A percentile compares a stretch with the other conserved stretches of the same genome.
These are phyloP conservation scores for Hippophae tibetana DNA, from an alignment of 306 rosid genomes.

Conservation along the genomic window DNA sequence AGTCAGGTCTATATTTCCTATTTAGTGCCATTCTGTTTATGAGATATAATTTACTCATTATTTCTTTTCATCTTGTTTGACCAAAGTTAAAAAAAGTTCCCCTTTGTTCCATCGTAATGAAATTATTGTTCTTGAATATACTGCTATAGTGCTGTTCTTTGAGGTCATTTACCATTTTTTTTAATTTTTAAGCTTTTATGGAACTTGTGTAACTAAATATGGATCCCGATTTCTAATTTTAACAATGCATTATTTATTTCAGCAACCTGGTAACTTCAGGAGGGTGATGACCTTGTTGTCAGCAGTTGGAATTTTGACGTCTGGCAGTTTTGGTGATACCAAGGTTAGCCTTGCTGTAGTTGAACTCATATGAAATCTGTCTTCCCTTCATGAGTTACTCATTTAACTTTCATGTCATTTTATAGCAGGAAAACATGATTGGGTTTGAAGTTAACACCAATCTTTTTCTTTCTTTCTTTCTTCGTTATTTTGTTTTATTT, in stretches of 20 bases:
- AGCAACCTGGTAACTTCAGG: slow-evolving; percentile 35
- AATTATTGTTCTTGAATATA: no score
- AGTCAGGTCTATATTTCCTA: slow-evolving; percentile 27
- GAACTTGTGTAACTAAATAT: not conserved
- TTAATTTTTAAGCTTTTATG: not conserved
- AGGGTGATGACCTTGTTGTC: slow-evolving; percentile 35
- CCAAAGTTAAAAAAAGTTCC: no score
- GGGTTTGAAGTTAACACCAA: no score
- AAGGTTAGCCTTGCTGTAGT: slow-evolving; percentile 30
- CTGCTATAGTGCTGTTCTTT: no score
- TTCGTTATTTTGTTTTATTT: not conserved
- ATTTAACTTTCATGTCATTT: not conserved
- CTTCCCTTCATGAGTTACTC: not conserved
- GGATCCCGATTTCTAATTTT: not conserved
- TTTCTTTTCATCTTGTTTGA: no score
- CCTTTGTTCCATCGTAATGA: no score
- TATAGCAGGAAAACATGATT: not conserved
- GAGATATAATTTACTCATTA: no score
- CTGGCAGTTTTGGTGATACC: slow-evolving; percentile 21
- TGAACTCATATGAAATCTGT: slow-evolving; percentile 6
- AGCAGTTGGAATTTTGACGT: slow-evolving; percentile 38
- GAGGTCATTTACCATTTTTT: no score
- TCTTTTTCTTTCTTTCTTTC: no score
- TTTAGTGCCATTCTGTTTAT: no score
- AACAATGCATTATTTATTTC: slow-evolving; percentile 17